Percentiles rank a stretch among this genome's conserved stretches.
Conservation (phyloP, 768 basidiomycete species). For the Termitomyces sp. region DNA sequence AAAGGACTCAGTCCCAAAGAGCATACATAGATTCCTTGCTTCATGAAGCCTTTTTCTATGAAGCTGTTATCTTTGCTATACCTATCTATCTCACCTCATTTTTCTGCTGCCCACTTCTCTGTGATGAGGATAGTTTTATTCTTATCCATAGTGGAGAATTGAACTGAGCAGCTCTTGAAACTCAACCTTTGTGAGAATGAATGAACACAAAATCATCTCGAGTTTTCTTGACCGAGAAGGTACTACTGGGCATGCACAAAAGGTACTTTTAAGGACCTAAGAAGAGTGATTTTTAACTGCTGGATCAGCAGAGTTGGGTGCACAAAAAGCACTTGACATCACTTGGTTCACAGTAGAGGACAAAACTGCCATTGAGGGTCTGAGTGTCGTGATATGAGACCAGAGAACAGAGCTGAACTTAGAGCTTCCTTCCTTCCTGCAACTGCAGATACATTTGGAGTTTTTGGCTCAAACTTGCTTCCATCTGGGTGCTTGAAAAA, state of each 20-base stretch:
- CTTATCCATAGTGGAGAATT: background rate
- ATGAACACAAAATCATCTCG: background rate
- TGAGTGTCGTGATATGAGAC: too few species aligned
- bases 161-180: background rate
- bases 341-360: background rate
- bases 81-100: background rate
- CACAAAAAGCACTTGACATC: too few species aligned
- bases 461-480: too few species aligned
- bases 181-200: background rate
- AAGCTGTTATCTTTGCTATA: slow-evolving; percentile 26
- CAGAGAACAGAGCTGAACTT: too few species aligned
- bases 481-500: too few species aligned
- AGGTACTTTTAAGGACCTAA: background rate
- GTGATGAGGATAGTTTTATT: background rate
- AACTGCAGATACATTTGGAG: too few species aligned
- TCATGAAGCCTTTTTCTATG: slow-evolving; percentile 17
- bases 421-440: too few species aligned
- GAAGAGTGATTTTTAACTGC: too few species aligned
- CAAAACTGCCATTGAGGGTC: too few species aligned
- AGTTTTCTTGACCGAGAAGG: background rate
- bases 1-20: background rate
- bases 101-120: background rate
- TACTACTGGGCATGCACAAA: background rate
- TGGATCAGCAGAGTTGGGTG: too few species aligned
- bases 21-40: slow-evolving; percentile 18